Percentiles rank a stretch among this genome's conserved stretches.
phyloP scores from a whole-genome alignment of 345 rosid genomes.

The Rhodamnia rubescens region DNA sequence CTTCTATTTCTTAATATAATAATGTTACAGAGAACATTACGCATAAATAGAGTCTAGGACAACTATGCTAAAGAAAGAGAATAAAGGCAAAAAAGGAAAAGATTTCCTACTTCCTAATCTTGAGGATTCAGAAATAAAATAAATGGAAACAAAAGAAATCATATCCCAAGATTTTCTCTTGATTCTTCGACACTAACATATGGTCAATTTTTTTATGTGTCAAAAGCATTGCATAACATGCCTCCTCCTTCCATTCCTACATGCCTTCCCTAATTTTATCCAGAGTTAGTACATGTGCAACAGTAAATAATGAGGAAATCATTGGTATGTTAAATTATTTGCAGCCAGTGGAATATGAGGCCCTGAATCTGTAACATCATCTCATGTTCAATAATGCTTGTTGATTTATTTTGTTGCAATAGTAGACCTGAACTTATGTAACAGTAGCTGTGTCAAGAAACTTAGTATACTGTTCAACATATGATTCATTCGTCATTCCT shows the following conservation, averaged over 20 bases:
- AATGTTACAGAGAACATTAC: too few species aligned
- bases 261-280: background rate
- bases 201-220: background rate
- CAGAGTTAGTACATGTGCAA: background rate
- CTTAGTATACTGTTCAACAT: background rate
- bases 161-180: too few species aligned
- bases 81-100: too few species aligned
- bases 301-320: background rate
- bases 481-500: background rate
- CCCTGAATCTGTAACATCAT: background rate
- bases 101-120: too few species aligned
- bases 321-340: background rate
- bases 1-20: too few species aligned
- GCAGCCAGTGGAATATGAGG: background rate
- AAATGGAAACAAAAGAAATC: too few species aligned
- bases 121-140: too few species aligned
- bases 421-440: background rate
- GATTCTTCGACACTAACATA: too few species aligned
- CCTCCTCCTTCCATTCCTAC: background rate
- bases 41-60: too few species aligned
- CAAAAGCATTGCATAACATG: background rate
- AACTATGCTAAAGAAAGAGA: too few species aligned
- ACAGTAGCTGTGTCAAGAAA: background rate
- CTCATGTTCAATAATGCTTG: background rate
- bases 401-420: background rate